A percentile compares a stretch with the other conserved stretches of the same genome.
Evolutionary conservation across 345 rosid species (phyloP).

Genomic region (Hibiscus tridactylites): DNA sequence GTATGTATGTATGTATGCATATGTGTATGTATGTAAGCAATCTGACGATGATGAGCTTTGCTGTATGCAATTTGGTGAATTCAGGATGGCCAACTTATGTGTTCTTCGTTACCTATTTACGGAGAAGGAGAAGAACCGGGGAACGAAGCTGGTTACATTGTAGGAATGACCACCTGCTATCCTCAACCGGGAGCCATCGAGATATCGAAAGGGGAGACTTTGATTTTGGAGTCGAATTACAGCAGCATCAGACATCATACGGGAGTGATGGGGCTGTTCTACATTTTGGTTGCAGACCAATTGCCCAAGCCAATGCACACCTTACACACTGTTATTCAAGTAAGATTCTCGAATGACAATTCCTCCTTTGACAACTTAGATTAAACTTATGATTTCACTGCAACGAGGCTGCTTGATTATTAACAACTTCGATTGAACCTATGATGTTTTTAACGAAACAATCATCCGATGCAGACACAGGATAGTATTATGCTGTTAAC

Average conservation of each 20-base stretch:
- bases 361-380: too few species aligned
- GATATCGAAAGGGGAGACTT: constrained; percentile 48
- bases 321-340: constrained; percentile 19
- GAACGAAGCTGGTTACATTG: constrained; percentile 80
- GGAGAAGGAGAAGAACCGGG: constrained; percentile 77
- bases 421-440: background rate
- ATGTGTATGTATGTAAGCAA: background rate
- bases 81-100: constrained; percentile 61
- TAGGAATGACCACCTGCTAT: constrained; percentile 90
- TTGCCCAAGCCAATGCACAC: constrained; percentile 26
- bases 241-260: constrained; percentile 44
- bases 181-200: constrained; percentile 56
- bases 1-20: background rate
- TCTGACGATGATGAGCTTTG: background rate
- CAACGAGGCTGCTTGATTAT: background rate
- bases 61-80: background rate
- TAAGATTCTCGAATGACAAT: constrained; percentile 15
- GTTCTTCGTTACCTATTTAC: constrained; percentile 49
- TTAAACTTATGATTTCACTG: background rate
- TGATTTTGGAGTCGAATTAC: constrained; percentile 58
- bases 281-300: constrained; percentile 54
- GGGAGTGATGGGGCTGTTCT: constrained; percentile 86
- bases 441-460: background rate
- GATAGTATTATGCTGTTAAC: constrained; percentile 10
- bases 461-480: constrained; percentile 10